These are phyloP conservation scores for Brassica balearica DNA, from an alignment of 441 rosid species.

Conservation along the genomic window DNA sequence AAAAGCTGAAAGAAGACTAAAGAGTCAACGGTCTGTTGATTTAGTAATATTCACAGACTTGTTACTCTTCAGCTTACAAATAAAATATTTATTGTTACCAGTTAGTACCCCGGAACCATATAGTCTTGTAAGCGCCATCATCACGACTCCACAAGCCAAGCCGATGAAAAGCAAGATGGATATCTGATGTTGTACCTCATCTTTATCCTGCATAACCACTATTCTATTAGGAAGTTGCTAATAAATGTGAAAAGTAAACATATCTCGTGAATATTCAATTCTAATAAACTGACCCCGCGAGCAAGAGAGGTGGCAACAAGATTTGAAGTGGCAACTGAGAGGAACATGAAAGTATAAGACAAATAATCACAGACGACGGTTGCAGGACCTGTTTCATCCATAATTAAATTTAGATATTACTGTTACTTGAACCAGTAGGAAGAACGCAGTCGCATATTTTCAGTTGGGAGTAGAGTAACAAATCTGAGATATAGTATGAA, in stretches of 20 bases:
- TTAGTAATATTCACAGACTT: slow-evolving; percentile 15
- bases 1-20: slow-evolving; percentile 57
- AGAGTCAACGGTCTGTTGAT: slow-evolving; percentile 8
- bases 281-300: slow-evolving; percentile 61
- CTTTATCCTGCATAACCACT: slow-evolving; percentile 54
- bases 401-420: background rate
- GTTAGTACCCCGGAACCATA: slow-evolving; percentile 61
- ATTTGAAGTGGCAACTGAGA: slow-evolving; percentile 88
- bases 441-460: background rate
- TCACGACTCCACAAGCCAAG: slow-evolving; percentile 55
- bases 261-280: background rate
- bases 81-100: slow-evolving; percentile 50
- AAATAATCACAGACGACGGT: slow-evolving; percentile 79
- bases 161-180: slow-evolving; percentile 66
- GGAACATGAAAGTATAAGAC: slow-evolving; percentile 83
- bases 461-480: no score
- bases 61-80: background rate
- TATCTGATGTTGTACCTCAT: slow-evolving; percentile 71
- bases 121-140: slow-evolving; percentile 62
- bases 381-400: slow-evolving; percentile 79
- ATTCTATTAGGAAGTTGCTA: slow-evolving; percentile 18
- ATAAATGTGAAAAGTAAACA: background rate
- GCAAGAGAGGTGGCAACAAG: slow-evolving; percentile 91
- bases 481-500: background rate
- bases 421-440: no score